Evolutionary conservation across 805 yeast species (phyloP).

Genomic region (Candida nitratophila): DNA sequence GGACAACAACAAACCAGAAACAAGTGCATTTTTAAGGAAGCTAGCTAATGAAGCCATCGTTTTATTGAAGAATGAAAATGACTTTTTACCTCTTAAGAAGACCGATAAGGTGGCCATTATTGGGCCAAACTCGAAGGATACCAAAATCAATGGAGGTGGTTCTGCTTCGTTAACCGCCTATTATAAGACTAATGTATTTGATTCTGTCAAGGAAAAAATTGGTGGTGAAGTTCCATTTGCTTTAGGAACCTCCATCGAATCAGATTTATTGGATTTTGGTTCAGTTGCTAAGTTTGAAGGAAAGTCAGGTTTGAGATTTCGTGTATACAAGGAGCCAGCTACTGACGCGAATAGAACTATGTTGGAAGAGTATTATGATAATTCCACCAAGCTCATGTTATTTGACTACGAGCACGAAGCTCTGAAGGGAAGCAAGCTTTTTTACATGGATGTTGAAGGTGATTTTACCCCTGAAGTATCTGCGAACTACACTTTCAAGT

Average conservation of each 20-base stretch:
- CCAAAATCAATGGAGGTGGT: slow-evolving; percentile 52
- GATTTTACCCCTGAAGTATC: slow-evolving; percentile 29
- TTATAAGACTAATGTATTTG: slow-evolving; percentile 11
- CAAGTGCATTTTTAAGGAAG: slow-evolving; percentile 33
- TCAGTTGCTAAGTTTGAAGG: slow-evolving; percentile 11
- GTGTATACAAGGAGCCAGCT: slow-evolving; percentile 22
- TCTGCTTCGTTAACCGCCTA: slow-evolving; percentile 35
- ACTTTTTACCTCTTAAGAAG: slow-evolving; percentile 37
- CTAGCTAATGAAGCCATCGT: slow-evolving; percentile 48
- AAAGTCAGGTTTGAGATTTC: slow-evolving; percentile 20
- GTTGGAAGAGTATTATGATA: slow-evolving; percentile 21
- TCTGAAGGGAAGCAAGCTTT: slow-evolving; percentile 18
- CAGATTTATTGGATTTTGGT: slow-evolving; percentile 11
- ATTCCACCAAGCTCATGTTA: slow-evolving; percentile 11
- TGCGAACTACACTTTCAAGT: slow-evolving; percentile 33
- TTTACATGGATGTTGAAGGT: slow-evolving; percentile 33
- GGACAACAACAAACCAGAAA: slow-evolving; percentile 40
- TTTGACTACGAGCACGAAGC: slow-evolving; percentile 18
- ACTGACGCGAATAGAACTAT: slow-evolving; percentile 16
- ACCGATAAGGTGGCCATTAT: slow-evolving; percentile 38
- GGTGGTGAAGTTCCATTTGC: slow-evolving; percentile 21
- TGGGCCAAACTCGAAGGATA: slow-evolving; percentile 47
- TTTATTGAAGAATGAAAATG: slow-evolving; percentile 45
- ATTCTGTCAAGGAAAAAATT: slow-evolving; percentile 13
- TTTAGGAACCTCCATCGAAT: slow-evolving; percentile 26